Conservation (phyloP, 2,329 filamentous ascomycete species). For the Beauveria sp. region DNA sequence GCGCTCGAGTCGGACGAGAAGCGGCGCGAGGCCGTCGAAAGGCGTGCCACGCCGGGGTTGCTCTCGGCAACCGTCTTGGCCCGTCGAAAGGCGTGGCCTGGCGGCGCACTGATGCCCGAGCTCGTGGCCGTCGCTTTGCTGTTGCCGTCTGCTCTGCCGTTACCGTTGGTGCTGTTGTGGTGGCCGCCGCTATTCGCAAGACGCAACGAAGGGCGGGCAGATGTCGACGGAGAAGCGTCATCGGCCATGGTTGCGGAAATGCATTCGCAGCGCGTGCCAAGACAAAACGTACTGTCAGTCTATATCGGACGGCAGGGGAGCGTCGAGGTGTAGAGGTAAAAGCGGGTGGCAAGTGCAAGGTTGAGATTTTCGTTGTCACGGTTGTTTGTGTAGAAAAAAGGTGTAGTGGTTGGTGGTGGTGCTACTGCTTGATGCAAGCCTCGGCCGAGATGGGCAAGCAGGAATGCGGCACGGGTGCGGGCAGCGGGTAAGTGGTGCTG, state of each 20-base stretch:
- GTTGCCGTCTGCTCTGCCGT: not conserved
- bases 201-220: conserved; percentile 8
- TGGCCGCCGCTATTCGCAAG: conserved; percentile 4
- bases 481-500: not conserved
- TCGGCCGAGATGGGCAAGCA: not conserved
- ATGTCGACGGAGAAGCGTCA: conserved; percentile 12
- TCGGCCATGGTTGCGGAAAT: conserved; percentile 14
- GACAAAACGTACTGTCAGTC: too few relatives aligned
- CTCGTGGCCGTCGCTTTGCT: not conserved
- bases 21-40: conserved; percentile 15
- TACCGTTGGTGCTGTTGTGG: not conserved
- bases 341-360: not conserved
- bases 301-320: too few relatives aligned
- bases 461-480: not conserved
- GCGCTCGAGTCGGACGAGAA: conserved; percentile 21
- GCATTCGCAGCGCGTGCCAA: not conserved
- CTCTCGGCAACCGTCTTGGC: conserved; percentile 32
- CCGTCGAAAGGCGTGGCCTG: conserved; percentile 34
- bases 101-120: conserved; percentile 13
- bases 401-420: not conserved
- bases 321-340: not conserved
- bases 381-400: not conserved
- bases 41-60: conserved; percentile 15
- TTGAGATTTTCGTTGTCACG: not conserved
- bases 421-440: not conserved